Evolutionary conservation across 495 filamentous ascomycete species (phyloP), one percentile per base, ranked within the genome.

Genomic region (Aspergillus affinis): DNA sequence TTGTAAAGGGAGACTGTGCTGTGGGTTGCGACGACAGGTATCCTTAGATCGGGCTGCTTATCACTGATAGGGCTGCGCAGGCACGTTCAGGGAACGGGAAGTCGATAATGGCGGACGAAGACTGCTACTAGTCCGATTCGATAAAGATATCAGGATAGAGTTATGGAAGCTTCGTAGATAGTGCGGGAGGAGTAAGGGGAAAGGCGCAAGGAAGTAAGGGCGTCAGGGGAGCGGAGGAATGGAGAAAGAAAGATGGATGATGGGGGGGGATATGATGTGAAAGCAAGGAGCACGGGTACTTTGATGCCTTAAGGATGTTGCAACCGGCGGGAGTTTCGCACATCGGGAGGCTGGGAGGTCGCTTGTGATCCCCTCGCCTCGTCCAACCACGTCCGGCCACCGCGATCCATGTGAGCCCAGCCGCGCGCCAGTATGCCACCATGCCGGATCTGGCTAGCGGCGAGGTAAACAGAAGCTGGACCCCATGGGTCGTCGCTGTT

Each of bases 341-440:
- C 57, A 60, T 44, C 55, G 58, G 73, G 74, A 74, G 75, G 76
- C 75, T 78, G 75, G 75, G 72, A 70, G 70, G 67, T 62, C 55
- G 65, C 63, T 65, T 65, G 63, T 46, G 27, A 29, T 48, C 30
- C 53, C 51, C 47, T 48, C 41, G 54, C 61, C 50, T 61, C 18
- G 61, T 55, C 71, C 74, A 75, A 74, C 67, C 70, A 71, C 62
- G 41, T 52, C 64, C 70, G 59, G 63, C 62, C 61, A 65, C 67
- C 61, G 3, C 20, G 30, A 55, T 27, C 65, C 66, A 72, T 62
- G 61, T 68, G 65, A 63, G 59, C 57, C 65, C 58, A 73, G 64
- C 62, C 65, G 63, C 66, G 68, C 66, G 61, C 65, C 54, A 67
- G 57, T 55, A 50, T 48, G 17, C 29, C 27, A 29, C 47, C 36